Conservation (phyloP, 2,329 filamentous ascomycete genomes). For the Alternaria sp. region DNA sequence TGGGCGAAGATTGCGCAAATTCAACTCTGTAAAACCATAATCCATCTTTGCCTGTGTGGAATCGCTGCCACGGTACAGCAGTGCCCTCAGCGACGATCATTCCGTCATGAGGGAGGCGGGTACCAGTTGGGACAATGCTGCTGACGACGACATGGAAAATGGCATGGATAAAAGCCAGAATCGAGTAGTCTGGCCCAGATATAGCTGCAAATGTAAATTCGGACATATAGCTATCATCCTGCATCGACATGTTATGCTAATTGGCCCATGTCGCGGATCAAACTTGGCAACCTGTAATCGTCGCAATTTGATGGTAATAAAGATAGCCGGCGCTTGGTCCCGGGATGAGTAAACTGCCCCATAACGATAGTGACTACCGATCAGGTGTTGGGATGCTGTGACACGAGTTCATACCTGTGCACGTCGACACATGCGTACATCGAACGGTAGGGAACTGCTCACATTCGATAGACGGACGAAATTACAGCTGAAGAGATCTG, state of each 20-base stretch:
- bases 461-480: neutral
- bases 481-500: neutral
- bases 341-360: neutral
- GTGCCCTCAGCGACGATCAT: neutral
- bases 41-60: neutral
- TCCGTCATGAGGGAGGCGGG: neutral
- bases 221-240: conserved; percentile 1
- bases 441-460: neutral
- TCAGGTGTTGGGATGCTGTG: neutral
- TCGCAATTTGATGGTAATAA: conserved; percentile 5
- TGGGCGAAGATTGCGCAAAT: conserved; percentile 15
- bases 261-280: neutral
- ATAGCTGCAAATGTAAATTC: neutral
- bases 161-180: neutral
- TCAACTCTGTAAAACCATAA: conserved; percentile 1
- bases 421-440: neutral
- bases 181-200: neutral
- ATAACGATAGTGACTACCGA: neutral
- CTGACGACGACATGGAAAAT: neutral
- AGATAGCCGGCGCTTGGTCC: neutral
- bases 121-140: neutral
- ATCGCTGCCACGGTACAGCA: neutral
- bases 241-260: neutral
- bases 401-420: neutral
- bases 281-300: conserved; percentile 1